These are phyloP conservation scores for Dactylellina parvicollis DNA, from an alignment of 2,329 filamentous ascomycete species.

Conservation along the genomic window DNA sequence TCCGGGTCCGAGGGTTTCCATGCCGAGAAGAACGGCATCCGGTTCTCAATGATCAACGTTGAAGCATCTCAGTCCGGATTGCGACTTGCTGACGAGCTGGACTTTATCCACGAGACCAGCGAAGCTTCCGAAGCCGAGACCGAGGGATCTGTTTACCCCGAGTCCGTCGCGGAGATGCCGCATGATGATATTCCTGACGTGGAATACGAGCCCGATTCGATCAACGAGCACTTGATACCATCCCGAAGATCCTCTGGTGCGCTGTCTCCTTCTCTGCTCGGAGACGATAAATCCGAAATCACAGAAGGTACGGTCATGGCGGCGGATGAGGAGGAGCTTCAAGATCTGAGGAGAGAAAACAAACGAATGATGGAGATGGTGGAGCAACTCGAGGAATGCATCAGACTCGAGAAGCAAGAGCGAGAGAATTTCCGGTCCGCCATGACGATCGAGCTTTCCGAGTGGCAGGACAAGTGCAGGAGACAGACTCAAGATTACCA, in stretches of 20 bases:
- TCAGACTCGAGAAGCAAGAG: slow-evolving; percentile 48
- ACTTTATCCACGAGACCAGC: slow-evolving; percentile 76
- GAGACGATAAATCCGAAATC: slow-evolving; percentile 74
- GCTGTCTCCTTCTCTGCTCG: slow-evolving; percentile 58
- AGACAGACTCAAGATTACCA: slow-evolving; percentile 31
- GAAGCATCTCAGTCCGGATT: slow-evolving; percentile 70
- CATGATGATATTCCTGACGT: slow-evolving; percentile 26
- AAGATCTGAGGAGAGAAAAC: slow-evolving; percentile 42
- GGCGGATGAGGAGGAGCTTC: slow-evolving; percentile 51
- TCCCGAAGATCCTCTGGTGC: slow-evolving; percentile 45
- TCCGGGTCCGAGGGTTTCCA: slow-evolving; percentile 63
- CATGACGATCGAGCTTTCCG: slow-evolving; percentile 39
- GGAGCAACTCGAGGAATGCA: slow-evolving; percentile 51
- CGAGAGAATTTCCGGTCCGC: slow-evolving; percentile 35
- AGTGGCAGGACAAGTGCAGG: slow-evolving; percentile 48
- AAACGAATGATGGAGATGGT: slow-evolving; percentile 52
- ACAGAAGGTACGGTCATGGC: slow-evolving; percentile 61
- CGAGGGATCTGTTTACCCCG: slow-evolving; percentile 48
- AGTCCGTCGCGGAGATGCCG: slow-evolving; percentile 36
- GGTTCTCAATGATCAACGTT: slow-evolving; percentile 75
- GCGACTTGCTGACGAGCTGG: slow-evolving; percentile 89
- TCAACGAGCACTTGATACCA: slow-evolving; percentile 37
- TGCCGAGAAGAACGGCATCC: slow-evolving; percentile 68
- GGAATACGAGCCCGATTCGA: slow-evolving; percentile 40
- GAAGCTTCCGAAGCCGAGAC: slow-evolving; percentile 52